Evolutionary conservation across 805 yeast genomes (phyloP), one percentile per base, ranked within the genome.

Genomic region (Lipomyces yamanashiensis): DNA sequence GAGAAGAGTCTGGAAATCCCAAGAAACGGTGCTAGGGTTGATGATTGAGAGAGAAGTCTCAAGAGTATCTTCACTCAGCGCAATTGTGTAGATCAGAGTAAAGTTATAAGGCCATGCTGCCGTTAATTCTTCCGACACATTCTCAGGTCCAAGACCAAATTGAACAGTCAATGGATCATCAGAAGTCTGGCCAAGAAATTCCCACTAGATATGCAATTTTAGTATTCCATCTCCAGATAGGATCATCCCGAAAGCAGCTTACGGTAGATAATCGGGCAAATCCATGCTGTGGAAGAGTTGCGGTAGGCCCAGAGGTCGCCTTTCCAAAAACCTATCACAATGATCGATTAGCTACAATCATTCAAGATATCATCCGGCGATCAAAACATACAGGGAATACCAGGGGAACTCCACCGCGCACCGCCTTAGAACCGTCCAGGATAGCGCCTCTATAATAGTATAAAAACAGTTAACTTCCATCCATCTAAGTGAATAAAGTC

Each of bases 391-490:
- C 90, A 1, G 99, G 99, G 82, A 95, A 95, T 8, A 93, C 98
- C 28, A 95, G 79, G 12, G 99, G 99, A 58, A 95, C 90, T 57
- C 99, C 99, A 68, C 99, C 99, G 75, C 99, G 85, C 19, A 95
- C 98, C 1, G 99, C 96, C 73, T 88, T 89, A 51, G 93, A 78
- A 10, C 98, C 98, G 73, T 95, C 98, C 65, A 93, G 78, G 71
- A 86, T 85, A 53, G 98, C 96, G 44, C 84, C 93, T 10, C 79
- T 75, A 19, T 13, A 17, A 17, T 33, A 50, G 7, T 88, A 84
- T 37, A 88, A 17, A 12, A 17, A 12, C 37, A 28, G 10, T 21
- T n/a, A n/a, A 9, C 2, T 28, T 17, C 28, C 41, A 19, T 13
- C 33, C 39, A 8, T 33, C 19, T 10, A n/a, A 39, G 28, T 33